Percentiles rank a stretch among this genome's conserved stretches.
These are phyloP conservation scores for Wickerhamiella slavikovae DNA, from an alignment of 805 yeast species.

Conservation along the genomic window DNA sequence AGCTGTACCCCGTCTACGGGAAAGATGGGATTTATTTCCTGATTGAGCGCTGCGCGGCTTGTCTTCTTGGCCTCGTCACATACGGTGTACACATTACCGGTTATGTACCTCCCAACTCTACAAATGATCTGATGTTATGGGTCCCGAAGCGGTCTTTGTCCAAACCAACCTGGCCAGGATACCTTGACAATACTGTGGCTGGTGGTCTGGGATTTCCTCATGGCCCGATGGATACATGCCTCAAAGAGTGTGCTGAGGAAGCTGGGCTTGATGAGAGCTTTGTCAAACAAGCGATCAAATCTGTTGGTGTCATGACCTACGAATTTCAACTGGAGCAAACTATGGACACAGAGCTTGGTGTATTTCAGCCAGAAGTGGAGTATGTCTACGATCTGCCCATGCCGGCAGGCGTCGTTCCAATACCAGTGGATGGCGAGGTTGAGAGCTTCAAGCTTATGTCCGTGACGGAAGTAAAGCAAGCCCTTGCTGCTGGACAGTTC, in stretches of 20 bases:
- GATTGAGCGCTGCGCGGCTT: slow-evolving; percentile 66
- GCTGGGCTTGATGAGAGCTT: slow-evolving; percentile 49
- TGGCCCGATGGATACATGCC: slow-evolving; percentile 51
- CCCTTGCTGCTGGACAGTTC: slow-evolving; percentile 40
- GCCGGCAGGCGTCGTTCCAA: slow-evolving; percentile 25
- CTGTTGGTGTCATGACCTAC: slow-evolving; percentile 55
- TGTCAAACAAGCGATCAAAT: slow-evolving; percentile 24
- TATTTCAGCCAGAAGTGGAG: slow-evolving; percentile 81
- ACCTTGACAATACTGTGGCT: slow-evolving; percentile 84
- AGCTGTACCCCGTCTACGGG: slow-evolving; percentile 51
- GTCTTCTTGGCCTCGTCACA: slow-evolving; percentile 66
- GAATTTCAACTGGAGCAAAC: slow-evolving; percentile 12
- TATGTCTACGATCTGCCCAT: slow-evolving; percentile 55
- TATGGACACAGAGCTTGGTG: slow-evolving; percentile 26
- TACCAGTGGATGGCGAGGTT: slow-evolving; percentile 57
- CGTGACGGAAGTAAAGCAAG: slow-evolving; percentile 31
- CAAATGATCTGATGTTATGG: slow-evolving; percentile 33
- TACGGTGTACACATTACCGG: slow-evolving; percentile 85
- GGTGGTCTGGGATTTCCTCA: slow-evolving; percentile 82
- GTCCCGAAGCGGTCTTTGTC: slow-evolving; percentile 58
- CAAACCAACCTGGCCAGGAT: slow-evolving; percentile 77
- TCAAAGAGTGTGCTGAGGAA: slow-evolving; percentile 80
- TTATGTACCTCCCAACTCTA: slow-evolving; percentile 28
- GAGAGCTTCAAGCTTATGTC: slow-evolving; percentile 47
- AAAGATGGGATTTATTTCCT: slow-evolving; percentile 39